Evolutionary conservation across 345 rosid genomes (phyloP), one percentile per base, ranked within the genome.

Genomic region (Acer negundo): DNA sequence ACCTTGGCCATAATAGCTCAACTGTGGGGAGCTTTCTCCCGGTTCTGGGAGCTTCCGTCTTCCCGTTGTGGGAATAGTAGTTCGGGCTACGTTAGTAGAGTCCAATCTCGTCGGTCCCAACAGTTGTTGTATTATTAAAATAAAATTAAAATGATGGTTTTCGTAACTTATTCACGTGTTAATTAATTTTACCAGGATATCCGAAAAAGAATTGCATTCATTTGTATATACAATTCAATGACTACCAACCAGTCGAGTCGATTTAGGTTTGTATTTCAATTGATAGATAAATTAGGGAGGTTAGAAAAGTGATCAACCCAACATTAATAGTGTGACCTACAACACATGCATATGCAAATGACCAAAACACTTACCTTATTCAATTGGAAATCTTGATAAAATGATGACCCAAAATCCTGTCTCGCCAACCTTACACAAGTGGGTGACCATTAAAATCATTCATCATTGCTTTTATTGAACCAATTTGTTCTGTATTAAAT

Each of bases 271-370:
- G 38, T 35, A 35, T 4, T 35, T 35, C 38, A 4, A 35, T 35
- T 4, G 38, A 35, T 35, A 1, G 38, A 35, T 35, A 1, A 35
- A 35, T 35, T 35, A 35, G 38, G 38, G 8, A 58, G 20, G 62
- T 58, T n/a, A 58, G 0, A 17, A 8, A 20, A 58, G 62, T 58
- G 62, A 58, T 35, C 38, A 35, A 58, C 22, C 24, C n/a, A n/a
- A 58, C 11, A 58, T 58, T 7, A 8, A 17, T 46, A 1, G 22
- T n/a, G 22, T 55, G 35, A n/a, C 51, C 2, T 26, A n/a, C 3
- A 35, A n/a, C 76, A 73, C 76, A 49, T 75, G 78, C 78, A 51
- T 35, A 35, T 22, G 65, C 17, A 20, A 53, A 75, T 7, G 51
- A 47, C 23, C 49, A 47, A 38, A 40, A 47, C 63, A 12, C 35